These are phyloP conservation scores for Pisolithus tinctorius DNA, from an alignment of 768 basidiomycete genomes.

Conservation along the genomic window DNA sequence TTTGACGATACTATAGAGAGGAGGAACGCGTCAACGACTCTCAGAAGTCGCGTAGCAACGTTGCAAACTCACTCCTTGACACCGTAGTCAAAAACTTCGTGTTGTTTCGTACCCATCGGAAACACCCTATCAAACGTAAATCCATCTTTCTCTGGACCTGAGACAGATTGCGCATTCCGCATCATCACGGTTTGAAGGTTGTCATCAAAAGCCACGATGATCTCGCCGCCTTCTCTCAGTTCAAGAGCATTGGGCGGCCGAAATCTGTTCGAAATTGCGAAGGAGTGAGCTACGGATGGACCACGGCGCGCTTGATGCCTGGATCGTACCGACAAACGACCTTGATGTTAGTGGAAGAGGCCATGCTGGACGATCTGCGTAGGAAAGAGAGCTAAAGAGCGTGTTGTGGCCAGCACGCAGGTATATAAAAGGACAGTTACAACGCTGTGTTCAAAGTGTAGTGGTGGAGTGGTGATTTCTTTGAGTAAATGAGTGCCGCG, in stretches of 20 bases:
- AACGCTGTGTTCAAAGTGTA: constrained; percentile 4
- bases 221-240: constrained; percentile 77
- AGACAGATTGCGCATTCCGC: constrained; percentile 57
- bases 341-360: constrained; percentile 86
- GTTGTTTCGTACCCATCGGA: constrained; percentile 83
- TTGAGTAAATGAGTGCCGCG: constrained; percentile 6
- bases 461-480: not conserved
- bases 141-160: constrained; percentile 92
- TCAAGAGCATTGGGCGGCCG: constrained; percentile 94
- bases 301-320: constrained; percentile 1
- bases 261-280: constrained; percentile 49
- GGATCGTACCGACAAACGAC: constrained; percentile 91
- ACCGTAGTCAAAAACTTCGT: constrained; percentile 97
- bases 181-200: constrained; percentile 79
- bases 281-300: constrained; percentile 4
- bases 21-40: constrained; percentile 13
- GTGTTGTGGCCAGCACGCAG: constrained; percentile 10
- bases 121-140: constrained; percentile 98
- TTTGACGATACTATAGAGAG: constrained; percentile 69
- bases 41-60: constrained; percentile 2
- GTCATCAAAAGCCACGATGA: constrained; percentile 85
- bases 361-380: constrained; percentile 44
- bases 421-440: constrained; percentile 6
- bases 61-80: constrained; percentile 77
- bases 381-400: constrained; percentile 7